These are phyloP conservation scores for Cercospora nicotianae DNA, from an alignment of 2,329 filamentous ascomycete species.

Conservation along the genomic window DNA sequence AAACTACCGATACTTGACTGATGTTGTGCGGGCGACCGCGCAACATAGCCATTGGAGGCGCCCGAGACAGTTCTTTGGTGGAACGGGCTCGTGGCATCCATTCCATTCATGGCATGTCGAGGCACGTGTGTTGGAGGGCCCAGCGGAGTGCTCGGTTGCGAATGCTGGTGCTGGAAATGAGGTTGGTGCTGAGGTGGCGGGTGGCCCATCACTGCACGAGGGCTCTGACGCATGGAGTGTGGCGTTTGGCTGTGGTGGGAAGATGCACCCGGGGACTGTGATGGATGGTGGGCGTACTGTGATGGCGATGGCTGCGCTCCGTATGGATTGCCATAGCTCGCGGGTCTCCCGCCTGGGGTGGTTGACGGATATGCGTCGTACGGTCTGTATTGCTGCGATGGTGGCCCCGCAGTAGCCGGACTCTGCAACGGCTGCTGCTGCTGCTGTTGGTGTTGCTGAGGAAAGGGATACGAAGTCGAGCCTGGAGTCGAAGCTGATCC, in stretches of 20 bases:
- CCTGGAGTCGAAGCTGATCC: slow-evolving; percentile 20
- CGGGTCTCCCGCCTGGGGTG: slow-evolving; percentile 31
- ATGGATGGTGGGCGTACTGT: slow-evolving; percentile 27
- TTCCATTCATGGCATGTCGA: slow-evolving; percentile 31
- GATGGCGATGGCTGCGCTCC: slow-evolving; percentile 31
- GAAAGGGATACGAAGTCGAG: slow-evolving; percentile 30
- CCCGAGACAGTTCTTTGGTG: slow-evolving; percentile 37
- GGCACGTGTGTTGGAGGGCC: slow-evolving; percentile 45
- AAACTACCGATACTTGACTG: slow-evolving; percentile 42
- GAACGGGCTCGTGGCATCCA: slow-evolving; percentile 36
- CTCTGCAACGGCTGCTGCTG: slow-evolving; percentile 34
- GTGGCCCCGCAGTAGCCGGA: slow-evolving; percentile 29
- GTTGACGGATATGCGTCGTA: slow-evolving; percentile 31
- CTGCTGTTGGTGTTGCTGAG: slow-evolving; percentile 26
- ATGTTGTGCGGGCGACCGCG: slow-evolving; percentile 35
- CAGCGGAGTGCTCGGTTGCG: slow-evolving; percentile 52
- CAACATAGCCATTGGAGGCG: slow-evolving; percentile 33
- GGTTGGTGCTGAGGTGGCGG: slow-evolving; percentile 34
- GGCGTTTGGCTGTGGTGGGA: slow-evolving; percentile 38
- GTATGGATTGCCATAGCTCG: slow-evolving; percentile 28
- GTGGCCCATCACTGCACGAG: slow-evolving; percentile 27
- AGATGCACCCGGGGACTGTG: slow-evolving; percentile 38
- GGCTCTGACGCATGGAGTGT: slow-evolving; percentile 36
- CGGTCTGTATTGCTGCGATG: slow-evolving; percentile 25
- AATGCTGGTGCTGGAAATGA: slow-evolving; percentile 39